Evolutionary conservation across 2,329 filamentous ascomycete species (phyloP).

Genomic region (Pyricularia grisea): DNA sequence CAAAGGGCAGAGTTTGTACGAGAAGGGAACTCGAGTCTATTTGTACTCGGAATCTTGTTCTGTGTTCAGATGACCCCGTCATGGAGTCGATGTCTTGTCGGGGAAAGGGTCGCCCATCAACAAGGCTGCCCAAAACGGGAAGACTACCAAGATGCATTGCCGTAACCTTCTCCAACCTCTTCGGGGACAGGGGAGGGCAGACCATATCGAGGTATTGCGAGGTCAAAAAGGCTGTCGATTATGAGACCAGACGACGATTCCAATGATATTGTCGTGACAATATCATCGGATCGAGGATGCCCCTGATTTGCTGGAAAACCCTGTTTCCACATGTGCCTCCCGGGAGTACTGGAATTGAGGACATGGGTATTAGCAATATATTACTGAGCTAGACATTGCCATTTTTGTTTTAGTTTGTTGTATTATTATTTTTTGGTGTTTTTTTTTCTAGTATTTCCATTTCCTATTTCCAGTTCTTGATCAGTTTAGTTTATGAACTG

Average conservation of each 20-base stretch:
- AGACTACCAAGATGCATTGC: background rate
- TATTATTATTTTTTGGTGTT: too few species aligned
- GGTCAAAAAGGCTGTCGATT: background rate
- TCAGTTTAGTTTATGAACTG: background rate
- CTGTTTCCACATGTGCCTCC: background rate
- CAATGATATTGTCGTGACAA: background rate
- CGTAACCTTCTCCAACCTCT: background rate
- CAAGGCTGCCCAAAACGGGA: background rate
- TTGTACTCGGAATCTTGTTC: background rate
- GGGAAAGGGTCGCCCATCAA: background rate
- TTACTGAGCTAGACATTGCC: background rate
- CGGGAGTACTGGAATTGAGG: background rate
- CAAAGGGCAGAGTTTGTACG: background rate
- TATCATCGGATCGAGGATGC: background rate
- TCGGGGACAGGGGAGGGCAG: background rate
- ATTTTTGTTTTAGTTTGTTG: background rate
- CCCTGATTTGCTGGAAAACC: background rate
- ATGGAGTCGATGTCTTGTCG: background rate
- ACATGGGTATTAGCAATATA: background rate
- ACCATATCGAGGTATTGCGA: background rate
- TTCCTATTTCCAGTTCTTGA: background rate
- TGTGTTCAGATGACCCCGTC: background rate
- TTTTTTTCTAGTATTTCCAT: background rate
- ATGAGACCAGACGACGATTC: background rate
- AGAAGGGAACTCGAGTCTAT: background rate